Base-by-base conservation (phyloP, 2,329 filamentous ascomycete species). In the Aspergillus versicolor region DNA sequence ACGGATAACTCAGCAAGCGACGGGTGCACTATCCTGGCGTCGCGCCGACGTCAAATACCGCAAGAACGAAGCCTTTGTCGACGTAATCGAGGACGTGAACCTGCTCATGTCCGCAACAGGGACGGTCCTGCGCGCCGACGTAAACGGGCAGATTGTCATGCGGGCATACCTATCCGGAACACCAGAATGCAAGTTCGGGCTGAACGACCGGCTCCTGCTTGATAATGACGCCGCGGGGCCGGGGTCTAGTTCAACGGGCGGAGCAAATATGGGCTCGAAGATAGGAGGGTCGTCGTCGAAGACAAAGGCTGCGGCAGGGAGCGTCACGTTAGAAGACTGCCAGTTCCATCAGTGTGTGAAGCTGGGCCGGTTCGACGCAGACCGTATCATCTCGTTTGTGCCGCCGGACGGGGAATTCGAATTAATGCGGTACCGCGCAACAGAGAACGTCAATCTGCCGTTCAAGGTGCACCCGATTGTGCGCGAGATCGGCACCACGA, bases 381-480 rank as follows among this genome's bases (percentile, higher is more conserved):
- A 99, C 76, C 85, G 94, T 63, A 97, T 96, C 73, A 97, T 99
- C 75, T 94, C 89, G 58, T 97, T 99, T 74, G 88, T 99, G 38
- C 94, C 94, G 2, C 94, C 94, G 3, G 94, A 99, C 72, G 94
- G 94, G 64, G 93, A 97, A 72, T 99, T 99, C 75, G 94, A 99
- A 79, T 84, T 99, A 61, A 99, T 99, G 94, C 89, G 92, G 47
- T 99, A 99, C 76, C 91, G 95, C 52, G 92, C 94, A 11, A 97
- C 93, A 22, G 94, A 99, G 74, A 99, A 99, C 70, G 93, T 99
- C 72, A 99, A 99, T 72, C 81, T 99, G 15, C 95, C 94, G 0
- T 99, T 99, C 84, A 97, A 97, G 75, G 92, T 99, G 9, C 94
- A 99, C 72, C 93, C 93, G 64, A 99, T 99, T 65, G 94, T 99